A percentile compares a stretch with the other conserved stretches of the same genome.
Conservation (phyloP, 148 eudicot species). For the Rhododendron ferrugineum region DNA sequence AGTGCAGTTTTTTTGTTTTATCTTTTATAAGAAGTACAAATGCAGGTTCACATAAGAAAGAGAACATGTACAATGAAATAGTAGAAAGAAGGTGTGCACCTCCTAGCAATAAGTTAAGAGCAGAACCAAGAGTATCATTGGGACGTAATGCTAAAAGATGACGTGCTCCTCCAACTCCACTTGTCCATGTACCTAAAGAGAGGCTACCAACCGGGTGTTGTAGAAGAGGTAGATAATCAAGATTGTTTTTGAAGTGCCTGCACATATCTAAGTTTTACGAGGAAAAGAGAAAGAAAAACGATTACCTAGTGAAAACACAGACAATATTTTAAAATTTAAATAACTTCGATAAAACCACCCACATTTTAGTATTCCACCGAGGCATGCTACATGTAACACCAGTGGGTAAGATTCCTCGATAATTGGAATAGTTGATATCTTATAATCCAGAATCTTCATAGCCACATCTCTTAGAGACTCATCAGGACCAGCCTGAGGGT, state of each 20-base stretch:
- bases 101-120: slow-evolving; percentile 28
- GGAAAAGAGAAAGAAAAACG: not conserved
- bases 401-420: slow-evolving; percentile 31
- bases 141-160: slow-evolving; percentile 26
- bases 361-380: slow-evolving; percentile 38
- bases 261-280: slow-evolving; percentile 27
- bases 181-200: slow-evolving; percentile 36
- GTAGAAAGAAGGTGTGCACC: slow-evolving; percentile 15
- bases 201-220: slow-evolving; percentile 34
- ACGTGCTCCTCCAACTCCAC: slow-evolving; percentile 17
- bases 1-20: not conserved
- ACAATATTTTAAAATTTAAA: not conserved
- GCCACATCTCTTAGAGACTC: slow-evolving; percentile 39
- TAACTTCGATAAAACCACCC: slow-evolving; percentile 17
- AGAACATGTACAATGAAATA: not conserved
- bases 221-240: slow-evolving; percentile 30
- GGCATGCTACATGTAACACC: slow-evolving; percentile 39
- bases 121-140: slow-evolving; percentile 31
- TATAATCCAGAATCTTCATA: slow-evolving; percentile 27
- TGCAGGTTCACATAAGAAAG: not conserved
- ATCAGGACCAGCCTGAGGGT: slow-evolving; percentile 42
- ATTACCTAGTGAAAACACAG: not conserved
- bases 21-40: not conserved
- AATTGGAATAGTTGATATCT: slow-evolving; percentile 39
- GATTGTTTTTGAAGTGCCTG: slow-evolving; percentile 25